Base-by-base conservation (phyloP, 2,329 filamentous ascomycete genomes). In the Fusarium buharicum region DNA sequence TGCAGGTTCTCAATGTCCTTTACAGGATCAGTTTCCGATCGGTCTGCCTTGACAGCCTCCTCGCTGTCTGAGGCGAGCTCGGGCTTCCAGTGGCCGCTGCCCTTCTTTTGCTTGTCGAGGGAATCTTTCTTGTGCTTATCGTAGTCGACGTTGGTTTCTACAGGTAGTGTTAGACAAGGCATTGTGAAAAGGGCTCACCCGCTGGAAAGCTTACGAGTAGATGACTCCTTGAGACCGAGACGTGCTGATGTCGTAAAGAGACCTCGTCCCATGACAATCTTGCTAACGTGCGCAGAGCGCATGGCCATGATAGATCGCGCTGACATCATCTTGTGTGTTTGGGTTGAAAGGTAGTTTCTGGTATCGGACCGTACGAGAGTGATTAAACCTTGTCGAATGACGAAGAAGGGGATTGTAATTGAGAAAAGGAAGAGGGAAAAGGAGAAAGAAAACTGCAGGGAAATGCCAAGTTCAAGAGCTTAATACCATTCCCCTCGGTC, bases 11-110 rank as follows among this genome's bases (percentile, higher is more conserved):
- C 76, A 62, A 82, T 75, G 45, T 81, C 75, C 55, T 79, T 76
- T n/a, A 67, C 33, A 40, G 48, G 24, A 12, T 73, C 67, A 37
- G 76, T 68, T 11, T 36, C 17, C 22, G 59, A 57, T 27, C 84
- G 84, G 73, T 90, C 90, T 36, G 87, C 90, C 79, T 85, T 88
- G 76, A 95, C 82, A 68, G 86, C 86, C 74, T 91, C 90, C 80
- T 96, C 92, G 76, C 89, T 91, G 76, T 92, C 86, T 45, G 87
- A 90, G 4, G 91, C 91, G 45, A 96, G 81, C 74, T 90, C 87
- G 18, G 89, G 82, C 78, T 90, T 90, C 91, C 92, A 95, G 73
- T 92, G 83, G 49, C 82, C 88, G 73, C 86, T 83, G 59, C 90
- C 91, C 34, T 83, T 77, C 74, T 89, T 86, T 58, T 91, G 84